Evolutionary conservation across 2,329 filamentous ascomycete species (phyloP), one percentile per base, ranked within the genome.

Genomic region (Epichloe festucae): DNA sequence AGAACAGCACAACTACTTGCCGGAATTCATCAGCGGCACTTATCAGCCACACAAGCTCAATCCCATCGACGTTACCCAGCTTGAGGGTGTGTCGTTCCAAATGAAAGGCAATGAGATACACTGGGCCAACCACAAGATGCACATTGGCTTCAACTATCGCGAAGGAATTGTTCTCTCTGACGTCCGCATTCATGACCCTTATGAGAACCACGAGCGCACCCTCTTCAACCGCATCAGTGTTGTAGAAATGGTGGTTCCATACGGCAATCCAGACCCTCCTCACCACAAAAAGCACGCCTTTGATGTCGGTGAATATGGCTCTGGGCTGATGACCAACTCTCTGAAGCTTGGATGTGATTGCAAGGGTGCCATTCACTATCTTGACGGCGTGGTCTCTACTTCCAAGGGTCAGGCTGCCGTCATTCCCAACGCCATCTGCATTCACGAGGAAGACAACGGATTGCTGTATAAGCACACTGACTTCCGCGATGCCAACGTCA

Each of bases 131-230:
- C 86, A 82, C 81, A 74, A 77, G 23, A 81, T 89, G 69, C 73
- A 84, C 52, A 78, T 89, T n/a, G 78, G 78, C 45, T 87, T 85
- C 71, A 87, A 85, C 70, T 76, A 79, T 54, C 73, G 84, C 11
- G 85, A 88, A 65, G 84, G 84, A 21, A 77, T 81, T 15, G 82
- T 84, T 2, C 73, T 89, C 0, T 84, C 87, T 55, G 81, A 88
- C 58, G 69, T 88, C 6, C 73, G 74, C 58, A 86, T 84, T 59
- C 79, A 84, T 59, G 79, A 77, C 38, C 62, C 63, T 3, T 60
- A 65, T 19, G 63, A 67, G 54, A 56, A 60, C 23, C 65, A 63
- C 15, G 63, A 67, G 58, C 74, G 82, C 48, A 80, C 76, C 41
- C 70, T 87, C 35, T 77, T 87, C 65, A 83, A 88, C 66, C 75